A percentile compares a stretch with the other conserved stretches of the same genome.
Evolutionary conservation across 2,329 filamentous ascomycete genomes (phyloP).

Genomic region (Conoideocrella luteorostrata): DNA sequence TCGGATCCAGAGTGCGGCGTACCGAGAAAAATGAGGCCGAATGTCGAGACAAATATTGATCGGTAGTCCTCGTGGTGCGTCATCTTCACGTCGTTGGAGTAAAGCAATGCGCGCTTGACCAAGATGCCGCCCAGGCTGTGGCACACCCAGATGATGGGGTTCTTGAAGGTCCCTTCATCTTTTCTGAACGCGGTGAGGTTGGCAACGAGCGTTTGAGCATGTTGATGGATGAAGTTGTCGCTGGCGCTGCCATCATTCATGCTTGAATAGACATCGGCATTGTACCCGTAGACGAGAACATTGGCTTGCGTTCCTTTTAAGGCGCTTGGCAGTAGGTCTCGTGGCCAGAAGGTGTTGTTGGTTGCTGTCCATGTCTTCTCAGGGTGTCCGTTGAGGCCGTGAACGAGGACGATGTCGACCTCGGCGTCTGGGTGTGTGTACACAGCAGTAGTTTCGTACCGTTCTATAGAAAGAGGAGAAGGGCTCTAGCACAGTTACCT

Average conservation of each 20-base stretch:
- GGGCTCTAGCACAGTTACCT: too few relatives aligned
- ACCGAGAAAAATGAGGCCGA: constrained; percentile 69
- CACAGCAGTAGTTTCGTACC: constrained; percentile 53
- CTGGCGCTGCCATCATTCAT: constrained; percentile 48
- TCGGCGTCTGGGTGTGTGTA: constrained; percentile 53
- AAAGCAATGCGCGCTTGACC: constrained; percentile 62
- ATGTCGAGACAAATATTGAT: constrained; percentile 68
- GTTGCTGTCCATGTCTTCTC: constrained; percentile 54
- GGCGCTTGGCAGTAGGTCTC: constrained; percentile 57
- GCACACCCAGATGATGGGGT: constrained; percentile 70
- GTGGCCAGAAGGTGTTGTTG: constrained; percentile 61
- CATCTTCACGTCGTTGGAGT: constrained; percentile 55
- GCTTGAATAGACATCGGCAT: constrained; percentile 55
- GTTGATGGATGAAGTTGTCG: constrained; percentile 62
- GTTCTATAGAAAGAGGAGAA: constrained; percentile 18
- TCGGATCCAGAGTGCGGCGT: constrained; percentile 69
- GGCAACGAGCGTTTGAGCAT: constrained; percentile 62
- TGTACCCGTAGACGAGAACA: constrained; percentile 67
- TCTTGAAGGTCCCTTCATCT: constrained; percentile 46
- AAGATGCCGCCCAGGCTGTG: constrained; percentile 70
- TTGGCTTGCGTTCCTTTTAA: constrained; percentile 53
- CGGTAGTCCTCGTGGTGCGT: constrained; percentile 57
- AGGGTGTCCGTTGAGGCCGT: constrained; percentile 63
- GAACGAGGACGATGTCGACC: constrained; percentile 63
- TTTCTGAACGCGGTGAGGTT: constrained; percentile 58